Evolutionary conservation across 1,284 basidiomycete genomes (phyloP).

Genomic region (Puccinia hordei): DNA sequence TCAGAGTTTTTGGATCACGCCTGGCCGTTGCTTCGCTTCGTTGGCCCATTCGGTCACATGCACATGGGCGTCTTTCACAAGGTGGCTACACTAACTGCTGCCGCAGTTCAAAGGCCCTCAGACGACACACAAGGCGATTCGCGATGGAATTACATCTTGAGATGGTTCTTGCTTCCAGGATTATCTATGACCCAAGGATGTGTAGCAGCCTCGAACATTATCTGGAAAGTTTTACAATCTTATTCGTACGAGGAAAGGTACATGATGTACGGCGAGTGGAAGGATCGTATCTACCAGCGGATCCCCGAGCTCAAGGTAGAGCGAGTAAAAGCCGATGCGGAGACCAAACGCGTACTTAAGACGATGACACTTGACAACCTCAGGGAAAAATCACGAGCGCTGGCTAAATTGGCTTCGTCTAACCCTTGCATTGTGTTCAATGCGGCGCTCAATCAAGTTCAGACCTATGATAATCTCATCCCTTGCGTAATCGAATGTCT

Average conservation of each 20-base stretch:
- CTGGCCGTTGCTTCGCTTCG: conserved; percentile 63
- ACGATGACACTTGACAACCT: conserved; percentile 75
- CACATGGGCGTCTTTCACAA: conserved; percentile 69
- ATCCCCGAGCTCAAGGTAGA: conserved; percentile 60
- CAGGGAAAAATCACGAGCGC: conserved; percentile 76
- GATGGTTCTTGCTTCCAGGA: conserved; percentile 80
- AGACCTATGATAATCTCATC: conserved; percentile 94
- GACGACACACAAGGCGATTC: conserved; percentile 55
- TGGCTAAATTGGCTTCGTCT: conserved; percentile 91
- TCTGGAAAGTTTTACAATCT: conserved; percentile 80
- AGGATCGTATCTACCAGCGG: conserved; percentile 65
- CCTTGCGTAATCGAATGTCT: conserved; percentile 86
- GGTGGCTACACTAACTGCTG: conserved; percentile 57
- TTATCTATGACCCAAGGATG: conserved; percentile 81
- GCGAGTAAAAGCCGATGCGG: conserved; percentile 64
- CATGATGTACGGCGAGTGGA: conserved; percentile 94
- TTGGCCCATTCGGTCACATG: conserved; percentile 74
- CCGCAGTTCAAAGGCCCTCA: conserved; percentile 56
- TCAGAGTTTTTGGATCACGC: conserved; percentile 66
- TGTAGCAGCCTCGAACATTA: conserved; percentile 79
- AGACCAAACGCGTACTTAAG: conserved; percentile 73
- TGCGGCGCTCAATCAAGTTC: conserved; percentile 87
- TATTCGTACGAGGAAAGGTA: conserved; percentile 80
- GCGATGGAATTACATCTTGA: conserved; percentile 75
- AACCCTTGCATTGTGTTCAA: conserved; percentile 91